Percentiles rank a stretch among this genome's conserved stretches.
Conservation (phyloP, 2,329 filamentous ascomycete genomes). For the Chalaropsis ovoidea region DNA sequence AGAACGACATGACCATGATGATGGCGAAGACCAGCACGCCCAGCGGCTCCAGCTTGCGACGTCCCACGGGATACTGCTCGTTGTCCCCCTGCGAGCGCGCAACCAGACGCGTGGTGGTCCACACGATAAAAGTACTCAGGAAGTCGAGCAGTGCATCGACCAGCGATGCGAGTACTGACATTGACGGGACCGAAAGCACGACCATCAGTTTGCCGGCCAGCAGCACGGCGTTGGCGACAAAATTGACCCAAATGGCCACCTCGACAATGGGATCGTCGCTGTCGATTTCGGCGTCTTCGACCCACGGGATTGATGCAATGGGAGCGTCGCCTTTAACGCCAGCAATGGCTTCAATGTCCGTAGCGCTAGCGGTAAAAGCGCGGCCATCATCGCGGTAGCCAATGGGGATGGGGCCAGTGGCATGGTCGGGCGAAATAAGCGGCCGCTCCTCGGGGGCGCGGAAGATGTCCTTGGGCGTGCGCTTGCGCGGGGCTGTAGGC, state of each 20-base stretch:
- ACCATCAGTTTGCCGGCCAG: slow-evolving; percentile 68
- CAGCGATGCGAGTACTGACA: slow-evolving; percentile 69
- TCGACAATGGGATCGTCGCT: slow-evolving; percentile 66
- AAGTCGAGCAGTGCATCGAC: slow-evolving; percentile 75
- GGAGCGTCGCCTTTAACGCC: slow-evolving; percentile 33
- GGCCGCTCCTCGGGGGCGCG: slow-evolving; percentile 50
- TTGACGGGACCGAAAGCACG: slow-evolving; percentile 65
- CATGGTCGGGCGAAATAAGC: slow-evolving; percentile 39
- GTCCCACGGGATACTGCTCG: slow-evolving; percentile 68
- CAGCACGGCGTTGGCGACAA: slow-evolving; percentile 65
- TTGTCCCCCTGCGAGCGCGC: slow-evolving; percentile 54
- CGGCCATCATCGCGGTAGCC: slow-evolving; percentile 37
- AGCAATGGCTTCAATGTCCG: slow-evolving; percentile 35
- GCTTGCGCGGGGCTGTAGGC: slow-evolving; percentile 48
- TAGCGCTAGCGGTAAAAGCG: not conserved
- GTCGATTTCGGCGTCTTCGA: slow-evolving; percentile 62
- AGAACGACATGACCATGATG: slow-evolving; percentile 78
- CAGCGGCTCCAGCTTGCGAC: slow-evolving; percentile 65
- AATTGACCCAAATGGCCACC: slow-evolving; percentile 80
- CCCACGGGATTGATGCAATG: slow-evolving; percentile 54
- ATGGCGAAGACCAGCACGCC: slow-evolving; percentile 73
- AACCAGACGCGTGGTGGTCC: slow-evolving; percentile 65
- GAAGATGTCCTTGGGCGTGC: slow-evolving; percentile 80
- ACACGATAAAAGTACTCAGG: slow-evolving; percentile 70
- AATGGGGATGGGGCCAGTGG: slow-evolving; percentile 29